Evolutionary conservation across 164 flowering plant species (phyloP), one percentile per base, ranked within the genome.

Genomic region (Vitis riparia): DNA sequence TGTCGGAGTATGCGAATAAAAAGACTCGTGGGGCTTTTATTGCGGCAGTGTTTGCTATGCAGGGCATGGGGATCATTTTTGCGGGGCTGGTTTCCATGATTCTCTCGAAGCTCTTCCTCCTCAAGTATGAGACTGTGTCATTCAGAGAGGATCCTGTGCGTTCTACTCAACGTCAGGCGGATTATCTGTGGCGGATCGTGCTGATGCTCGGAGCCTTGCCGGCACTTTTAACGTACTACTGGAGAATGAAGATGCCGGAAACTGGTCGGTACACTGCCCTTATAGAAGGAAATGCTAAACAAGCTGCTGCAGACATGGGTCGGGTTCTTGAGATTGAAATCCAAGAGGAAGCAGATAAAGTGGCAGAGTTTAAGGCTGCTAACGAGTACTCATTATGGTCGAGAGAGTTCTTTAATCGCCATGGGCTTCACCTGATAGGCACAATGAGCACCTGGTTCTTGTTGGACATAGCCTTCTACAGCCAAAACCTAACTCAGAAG

Each of bases 191-290:
- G 86, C 67, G 88, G 55, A 82, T 82, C 51, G 83, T 82, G 62
- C 68, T 85, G 1, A 85, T 85, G 88, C 57, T 82, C 19, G 88
- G 88, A 0, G 88, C 88, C 5, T 51, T 82, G 0, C 86, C 88
- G 5, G 88, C 88, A 0, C 16, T 80, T 0, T 14, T 82, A 9
- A 82, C 88, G 0, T 85, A 48, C 69, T 85, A 85, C 62, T 82
- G 88, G 88, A 59, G 86, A 13, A 82, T 82, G 88, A 85, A 82
- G 72, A 85, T 85, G 88, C 86, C 88, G 0, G 86, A 85, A 66
- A 85, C 88, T 2, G 84, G 83, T 9, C 80, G 88, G 8, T 85
- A 85, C 83, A 85, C 84, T 0, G 86, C 88, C 2, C 8, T 85
- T 2, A 81, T 85, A 6, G 81, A 80, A 69, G 86, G 88, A 1